A percentile compares a stretch with the other conserved stretches of the same genome.
Evolutionary conservation across 768 basidiomycete genomes (phyloP).

Genomic region (Candolleomyces aberdarensis): DNA sequence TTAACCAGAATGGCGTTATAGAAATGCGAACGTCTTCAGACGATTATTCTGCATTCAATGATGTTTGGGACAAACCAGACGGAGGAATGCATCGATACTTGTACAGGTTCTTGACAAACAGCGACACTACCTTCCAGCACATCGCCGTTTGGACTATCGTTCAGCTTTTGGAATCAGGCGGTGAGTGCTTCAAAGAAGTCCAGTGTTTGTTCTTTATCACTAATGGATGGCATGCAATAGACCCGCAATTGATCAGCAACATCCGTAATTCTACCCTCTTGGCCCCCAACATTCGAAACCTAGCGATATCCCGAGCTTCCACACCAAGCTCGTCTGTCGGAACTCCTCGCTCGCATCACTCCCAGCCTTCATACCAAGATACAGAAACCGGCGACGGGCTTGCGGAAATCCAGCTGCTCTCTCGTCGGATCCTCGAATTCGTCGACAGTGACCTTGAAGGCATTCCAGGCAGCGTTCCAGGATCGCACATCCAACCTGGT

Average conservation of each 20-base stretch:
- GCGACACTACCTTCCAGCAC: slow-evolving; percentile 98
- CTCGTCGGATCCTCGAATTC: slow-evolving; percentile 82
- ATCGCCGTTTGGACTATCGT: slow-evolving; percentile 99
- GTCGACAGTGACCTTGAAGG: slow-evolving; percentile 73
- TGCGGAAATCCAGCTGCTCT: slow-evolving; percentile 86
- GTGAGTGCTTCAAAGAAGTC: slow-evolving; percentile 31
- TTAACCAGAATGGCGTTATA: slow-evolving; percentile 19
- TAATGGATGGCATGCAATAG: slow-evolving; percentile 34
- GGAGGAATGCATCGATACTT: slow-evolving; percentile 96
- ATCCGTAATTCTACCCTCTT: slow-evolving; percentile 82
- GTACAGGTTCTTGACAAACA: slow-evolving; percentile 87
- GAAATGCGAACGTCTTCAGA: slow-evolving; percentile 74
- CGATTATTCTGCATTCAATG: slow-evolving; percentile 96
- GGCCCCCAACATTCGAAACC: slow-evolving; percentile 81
- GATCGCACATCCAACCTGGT: slow-evolving; percentile 67
- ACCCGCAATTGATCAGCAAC: slow-evolving; percentile 86
- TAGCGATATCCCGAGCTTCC: slow-evolving; percentile 69
- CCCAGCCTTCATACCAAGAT: slow-evolving; percentile 74
- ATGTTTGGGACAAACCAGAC: slow-evolving; percentile 97
- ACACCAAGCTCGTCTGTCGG: slow-evolving; percentile 73
- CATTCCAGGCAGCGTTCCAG: slow-evolving; percentile 57
- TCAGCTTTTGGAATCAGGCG: slow-evolving; percentile 94
- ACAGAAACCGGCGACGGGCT: slow-evolving; percentile 86
- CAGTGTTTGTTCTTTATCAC: background rate
- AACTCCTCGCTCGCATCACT: slow-evolving; percentile 69